Evolutionary conservation across 164 flowering plant species (phyloP), one percentile per base, ranked within the genome.

Genomic region (Stephania yunnanensis): DNA sequence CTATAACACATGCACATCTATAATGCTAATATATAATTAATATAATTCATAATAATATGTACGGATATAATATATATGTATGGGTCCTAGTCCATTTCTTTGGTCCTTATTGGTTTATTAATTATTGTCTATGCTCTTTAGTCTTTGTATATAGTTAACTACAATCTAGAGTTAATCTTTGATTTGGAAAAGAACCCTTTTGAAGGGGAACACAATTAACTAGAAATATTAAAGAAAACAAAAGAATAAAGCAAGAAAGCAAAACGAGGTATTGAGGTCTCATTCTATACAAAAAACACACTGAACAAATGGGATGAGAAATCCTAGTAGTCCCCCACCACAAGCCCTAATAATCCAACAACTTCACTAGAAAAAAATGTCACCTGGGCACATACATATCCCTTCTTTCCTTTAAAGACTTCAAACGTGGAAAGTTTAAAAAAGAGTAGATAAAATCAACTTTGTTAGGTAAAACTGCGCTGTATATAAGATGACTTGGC

Each of bases 231-330:
- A 50, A 50, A 50, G 15, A 50, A 13, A 50, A 11, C 69, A 67
- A 67, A 30, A 67, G 69, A 67, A 67, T 31, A 67, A 67, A 67
- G 69, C 69, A 67, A 67, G 36, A 17, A 7, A 67, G 68, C 13
- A 58, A 58, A n/a, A 36, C 42, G 42, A 0, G 42, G 6, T 13
- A 67, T 67, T 30, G 69, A 67, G 7, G 15, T 58, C 64, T 15
- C 6, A 42, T 31, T 67, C 69, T 67, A 6, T 30, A 67, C 64
- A 58, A 15, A 58, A 3, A 55, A 55, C 5, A 36, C 4, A 36
- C 42, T 2, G 1, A 36, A 36, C 42, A 36, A 36, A 36, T 36
- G 42, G 0, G 42, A 36, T 58, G 5, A 30, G 19, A 29, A 31
- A 4, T 67, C 69, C 10, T 67, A 13, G 69, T 30, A 66, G 69